Evolutionary conservation across 2,329 filamentous ascomycete genomes (phyloP).

Genomic region (Colletotrichum somersetense): DNA sequence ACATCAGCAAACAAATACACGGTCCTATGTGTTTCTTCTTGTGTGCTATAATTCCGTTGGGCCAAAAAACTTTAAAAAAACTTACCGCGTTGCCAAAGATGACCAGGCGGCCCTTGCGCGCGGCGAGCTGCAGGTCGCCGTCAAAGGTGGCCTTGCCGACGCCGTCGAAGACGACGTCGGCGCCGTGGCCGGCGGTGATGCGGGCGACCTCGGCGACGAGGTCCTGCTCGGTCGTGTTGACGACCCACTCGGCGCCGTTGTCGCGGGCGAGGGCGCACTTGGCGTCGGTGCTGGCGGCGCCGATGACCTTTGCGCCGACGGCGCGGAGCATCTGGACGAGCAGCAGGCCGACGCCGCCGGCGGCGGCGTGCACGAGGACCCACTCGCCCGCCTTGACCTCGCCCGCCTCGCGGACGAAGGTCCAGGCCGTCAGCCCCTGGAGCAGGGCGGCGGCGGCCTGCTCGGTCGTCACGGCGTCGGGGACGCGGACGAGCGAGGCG

Average conservation of each 20-base stretch:
- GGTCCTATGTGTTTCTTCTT: too few relatives aligned
- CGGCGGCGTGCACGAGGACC: slow-evolving; percentile 87
- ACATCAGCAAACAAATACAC: not conserved
- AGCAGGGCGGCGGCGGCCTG: slow-evolving; percentile 78
- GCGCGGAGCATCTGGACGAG: slow-evolving; percentile 80
- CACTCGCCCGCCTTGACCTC: slow-evolving; percentile 83
- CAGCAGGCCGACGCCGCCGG: slow-evolving; percentile 83
- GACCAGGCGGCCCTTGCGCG: slow-evolving; percentile 81
- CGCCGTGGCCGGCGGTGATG: slow-evolving; percentile 79
- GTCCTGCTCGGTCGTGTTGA: slow-evolving; percentile 75
- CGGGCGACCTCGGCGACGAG: slow-evolving; percentile 72
- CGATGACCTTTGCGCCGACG: slow-evolving; percentile 83
- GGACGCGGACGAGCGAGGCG: slow-evolving; percentile 71
- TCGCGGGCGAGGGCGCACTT: slow-evolving; percentile 78
- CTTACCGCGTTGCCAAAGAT: slow-evolving; percentile 84
- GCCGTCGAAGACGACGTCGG: slow-evolving; percentile 85
- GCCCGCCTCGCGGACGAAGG: slow-evolving; percentile 81
- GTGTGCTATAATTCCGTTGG: too few relatives aligned
- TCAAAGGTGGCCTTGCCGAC: slow-evolving; percentile 91
- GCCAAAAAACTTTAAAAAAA: not conserved
- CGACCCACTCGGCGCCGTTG: slow-evolving; percentile 77
- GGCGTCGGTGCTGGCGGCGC: slow-evolving; percentile 78
- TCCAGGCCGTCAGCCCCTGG: slow-evolving; percentile 86
- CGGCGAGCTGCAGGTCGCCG: slow-evolving; percentile 78
- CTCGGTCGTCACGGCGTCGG: slow-evolving; percentile 70